Conservation (phyloP, 768 basidiomycete species). For the Agaricus sinodeliciosus region DNA sequence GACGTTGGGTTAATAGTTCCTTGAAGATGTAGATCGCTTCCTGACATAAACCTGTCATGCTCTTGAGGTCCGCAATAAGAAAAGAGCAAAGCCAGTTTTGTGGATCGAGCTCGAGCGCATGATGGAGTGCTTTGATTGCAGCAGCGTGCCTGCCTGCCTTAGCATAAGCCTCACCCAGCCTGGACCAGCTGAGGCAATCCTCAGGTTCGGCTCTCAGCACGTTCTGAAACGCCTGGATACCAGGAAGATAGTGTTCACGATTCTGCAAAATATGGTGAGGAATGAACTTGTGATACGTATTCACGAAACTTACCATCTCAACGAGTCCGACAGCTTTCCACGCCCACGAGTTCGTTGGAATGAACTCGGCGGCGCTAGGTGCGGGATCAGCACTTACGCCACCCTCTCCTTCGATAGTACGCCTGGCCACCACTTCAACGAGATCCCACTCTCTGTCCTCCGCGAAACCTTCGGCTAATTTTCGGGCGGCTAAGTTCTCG, state of each 20-base stretch:
- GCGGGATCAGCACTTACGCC: constrained; percentile 44
- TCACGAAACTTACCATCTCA: constrained; percentile 58
- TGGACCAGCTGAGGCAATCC: constrained; percentile 82
- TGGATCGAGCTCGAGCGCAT: constrained; percentile 66
- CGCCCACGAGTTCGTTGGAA: constrained; percentile 88
- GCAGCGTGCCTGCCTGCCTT: constrained; percentile 85
- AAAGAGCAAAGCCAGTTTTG: constrained; percentile 80
- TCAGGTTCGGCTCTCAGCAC: constrained; percentile 72
- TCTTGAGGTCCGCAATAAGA: constrained; percentile 80
- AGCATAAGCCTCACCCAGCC: constrained; percentile 87
- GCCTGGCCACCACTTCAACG: constrained; percentile 87
- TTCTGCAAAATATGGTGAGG: constrained; percentile 33
- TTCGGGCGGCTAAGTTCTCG: constrained; percentile 77
- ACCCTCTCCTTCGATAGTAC: constrained; percentile 92
- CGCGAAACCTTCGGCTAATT: constrained; percentile 85
- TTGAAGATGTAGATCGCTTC: constrained; percentile 69
- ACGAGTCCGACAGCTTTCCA: constrained; percentile 96
- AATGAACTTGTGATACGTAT: background rate
- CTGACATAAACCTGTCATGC: constrained; percentile 64
- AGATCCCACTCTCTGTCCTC: constrained; percentile 93
- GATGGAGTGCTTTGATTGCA: constrained; percentile 78
- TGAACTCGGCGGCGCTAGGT: constrained; percentile 39
- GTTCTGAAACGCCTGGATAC: constrained; percentile 83
- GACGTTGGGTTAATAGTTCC: constrained; percentile 45
- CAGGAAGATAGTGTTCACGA: constrained; percentile 59